These are phyloP conservation scores for Athelia psychrophila DNA, from an alignment of 1,284 basidiomycete genomes.

Conservation along the genomic window DNA sequence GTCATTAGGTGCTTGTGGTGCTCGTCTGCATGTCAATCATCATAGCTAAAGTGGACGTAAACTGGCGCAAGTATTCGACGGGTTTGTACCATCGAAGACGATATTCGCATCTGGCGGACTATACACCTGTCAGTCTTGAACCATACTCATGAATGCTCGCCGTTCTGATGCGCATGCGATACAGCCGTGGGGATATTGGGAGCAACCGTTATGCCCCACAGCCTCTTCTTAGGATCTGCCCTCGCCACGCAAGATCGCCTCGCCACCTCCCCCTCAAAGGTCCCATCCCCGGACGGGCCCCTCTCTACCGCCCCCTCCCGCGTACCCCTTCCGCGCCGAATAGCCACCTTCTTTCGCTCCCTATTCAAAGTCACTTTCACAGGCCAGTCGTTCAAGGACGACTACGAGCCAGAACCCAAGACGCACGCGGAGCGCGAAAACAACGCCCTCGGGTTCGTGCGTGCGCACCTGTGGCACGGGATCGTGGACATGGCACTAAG, in stretches of 20 bases:
- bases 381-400: neutral
- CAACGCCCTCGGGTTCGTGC: constrained; percentile 65
- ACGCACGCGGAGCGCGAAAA: constrained; percentile 59
- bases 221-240: constrained; percentile 76
- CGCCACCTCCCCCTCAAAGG: constrained; percentile 22
- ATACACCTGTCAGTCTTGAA: constrained; percentile 54
- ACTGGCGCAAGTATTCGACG: constrained; percentile 84
- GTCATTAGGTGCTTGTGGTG: constrained; percentile 83
- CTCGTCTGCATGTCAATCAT: constrained; percentile 83
- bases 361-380: neutral
- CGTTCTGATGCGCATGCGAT: neutral
- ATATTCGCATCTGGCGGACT: constrained; percentile 64
- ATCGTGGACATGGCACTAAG: constrained; percentile 64
- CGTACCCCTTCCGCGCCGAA: neutral
- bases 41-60: constrained; percentile 69
- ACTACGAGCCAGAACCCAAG: constrained; percentile 12
- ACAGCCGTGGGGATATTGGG: constrained; percentile 68
- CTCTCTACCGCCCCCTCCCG: neutral
- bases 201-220: constrained; percentile 72
- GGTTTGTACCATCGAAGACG: constrained; percentile 77
- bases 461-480: constrained; percentile 76
- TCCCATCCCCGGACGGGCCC: constrained; percentile 5
- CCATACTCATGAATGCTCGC: constrained; percentile 1
- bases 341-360: neutral
- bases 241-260: constrained; percentile 67